Evolutionary conservation across 345 rosid species (phyloP), one percentile per base, ranked within the genome.

Genomic region (Eutrema japonicum): DNA sequence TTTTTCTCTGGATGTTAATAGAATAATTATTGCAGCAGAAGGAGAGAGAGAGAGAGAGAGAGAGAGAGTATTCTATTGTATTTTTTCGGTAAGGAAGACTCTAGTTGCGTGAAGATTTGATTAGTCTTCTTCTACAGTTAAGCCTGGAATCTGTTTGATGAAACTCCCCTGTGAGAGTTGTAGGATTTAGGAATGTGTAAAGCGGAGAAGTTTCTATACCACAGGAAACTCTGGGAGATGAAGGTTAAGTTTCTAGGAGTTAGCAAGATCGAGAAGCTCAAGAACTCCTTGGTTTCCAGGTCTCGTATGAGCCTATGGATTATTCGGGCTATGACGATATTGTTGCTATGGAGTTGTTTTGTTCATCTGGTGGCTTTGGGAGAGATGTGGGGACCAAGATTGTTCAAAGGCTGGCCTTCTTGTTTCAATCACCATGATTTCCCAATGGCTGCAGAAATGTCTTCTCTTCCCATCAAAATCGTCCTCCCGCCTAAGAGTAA

Each of bases 271-370:
- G 93, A 86, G 74, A 87, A 88, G 81, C 69, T 86, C 10, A 87
- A 78, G 79, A 58, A 85, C 74, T 83, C 80, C 1, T 42, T 77
- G 68, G 80, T 66, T 42, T 77, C 77, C 0, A 77, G 43, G 69
- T 71, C 96, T 53, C 83, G 83, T 67, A 85, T 82, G 88, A 89
- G 92, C 80, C 72, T 90, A 71, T 92, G 99, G 99, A 78, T 90
- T 85, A 83, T 92, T 64, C 85, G 99, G 2, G 99, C 98, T 60
- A 82, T 96, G 61, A 86, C 97, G 0, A 82, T 96, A 54, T 83
- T 96, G 75, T 78, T 96, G 81, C 81, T 96, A 3, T 96, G 99
- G 99, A 96, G 98, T 29, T 96, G 99, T 69, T 66, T 89, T 49
- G 96, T 96, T 55, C 99, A 96, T 70, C 77, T 92, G 80, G 89